Evolutionary conservation across 139 green algal genomes (phyloP), one percentile per base, ranked within the genome.

Genomic region (Pleodorina starrii): DNA sequence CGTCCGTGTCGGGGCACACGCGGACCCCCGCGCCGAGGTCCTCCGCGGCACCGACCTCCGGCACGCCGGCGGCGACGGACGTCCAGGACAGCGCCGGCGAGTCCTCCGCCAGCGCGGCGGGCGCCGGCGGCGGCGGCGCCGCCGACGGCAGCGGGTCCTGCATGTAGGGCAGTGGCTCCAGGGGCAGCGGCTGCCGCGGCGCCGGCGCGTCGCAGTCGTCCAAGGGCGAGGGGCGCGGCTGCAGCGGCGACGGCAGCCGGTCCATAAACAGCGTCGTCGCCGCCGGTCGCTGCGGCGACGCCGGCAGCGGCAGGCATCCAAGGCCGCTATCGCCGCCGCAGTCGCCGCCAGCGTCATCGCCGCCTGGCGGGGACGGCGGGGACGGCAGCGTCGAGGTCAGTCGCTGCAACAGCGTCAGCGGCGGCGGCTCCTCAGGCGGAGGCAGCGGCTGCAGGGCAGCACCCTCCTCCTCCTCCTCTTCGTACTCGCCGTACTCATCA

Each of bases 141-240:
- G 17, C 25, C 25, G 68, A 76, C 25, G 68, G 68, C n/a, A 48
- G 36, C 35, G 68, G 68, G 68, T 76, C 68, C 68, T 48, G 68
- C 68, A 76, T 76, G 32, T 46, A 76, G 16, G 68, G 68, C 68
- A 76, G 25, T 23, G 68, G 68, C 38, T 76, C 68, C 68, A 76
- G 68, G 35, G 68, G 68, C 68, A 76, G 68, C 32, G 68, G 36
- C 68, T 76, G 21, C 19, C 46, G 68, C 14, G 68, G 68, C 68
- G 38, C 35, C 38, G 68, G 68, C 68, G 36, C 68, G 19, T n/a
- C n/a, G n/a, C 32, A 76, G 19, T 4, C 46, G 68, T 76, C 68
- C 68, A 76, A 25, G 12, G 68, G 38, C 38, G 68, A 76, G 14
- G 35, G 68, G 16, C 35, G 19, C 32, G 68, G 68, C 36, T 76